A percentile compares a stretch with the other conserved stretches of the same genome.
These are phyloP conservation scores for Pythium apleroticum DNA, from an alignment of 352 stramenopile species.

Conservation along the genomic window DNA sequence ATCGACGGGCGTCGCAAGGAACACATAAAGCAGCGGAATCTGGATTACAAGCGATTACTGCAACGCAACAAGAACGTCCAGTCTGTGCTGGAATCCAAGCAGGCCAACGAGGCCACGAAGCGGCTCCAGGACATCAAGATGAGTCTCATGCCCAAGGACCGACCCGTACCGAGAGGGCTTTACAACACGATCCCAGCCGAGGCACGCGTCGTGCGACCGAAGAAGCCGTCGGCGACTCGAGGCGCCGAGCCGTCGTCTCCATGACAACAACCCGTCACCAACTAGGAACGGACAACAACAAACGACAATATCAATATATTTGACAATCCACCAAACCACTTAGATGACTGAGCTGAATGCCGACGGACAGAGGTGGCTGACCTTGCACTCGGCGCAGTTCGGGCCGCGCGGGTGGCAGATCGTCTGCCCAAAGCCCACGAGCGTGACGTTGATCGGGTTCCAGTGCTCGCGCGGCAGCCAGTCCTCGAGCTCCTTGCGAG, in stretches of 20 bases:
- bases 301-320: background rate
- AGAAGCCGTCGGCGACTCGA: constrained; percentile 56
- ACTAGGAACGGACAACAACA: background rate
- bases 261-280: background rate
- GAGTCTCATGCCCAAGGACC: constrained; percentile 69
- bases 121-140: constrained; percentile 82
- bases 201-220: constrained; percentile 66
- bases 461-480: constrained; percentile 93
- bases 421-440: constrained; percentile 97
- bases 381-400: constrained; percentile 72
- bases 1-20: constrained; percentile 94
- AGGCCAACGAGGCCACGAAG: constrained; percentile 76
- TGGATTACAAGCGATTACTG: constrained; percentile 92
- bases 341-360: constrained; percentile 31
- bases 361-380: constrained; percentile 71
- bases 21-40: constrained; percentile 91
- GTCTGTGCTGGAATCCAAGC: constrained; percentile 92
- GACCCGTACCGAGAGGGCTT: constrained; percentile 39
- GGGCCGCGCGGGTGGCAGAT: constrained; percentile 73
- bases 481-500: constrained; percentile 90
- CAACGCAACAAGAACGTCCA: constrained; percentile 96
- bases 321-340: background rate
- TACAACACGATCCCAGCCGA: constrained; percentile 79
- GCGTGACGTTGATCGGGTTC: constrained; percentile 90
- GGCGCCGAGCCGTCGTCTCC: constrained; percentile 24